phyloP scores from a whole-genome alignment of 1,139 yeast genomes.

The Taiozyma sp. region DNA sequence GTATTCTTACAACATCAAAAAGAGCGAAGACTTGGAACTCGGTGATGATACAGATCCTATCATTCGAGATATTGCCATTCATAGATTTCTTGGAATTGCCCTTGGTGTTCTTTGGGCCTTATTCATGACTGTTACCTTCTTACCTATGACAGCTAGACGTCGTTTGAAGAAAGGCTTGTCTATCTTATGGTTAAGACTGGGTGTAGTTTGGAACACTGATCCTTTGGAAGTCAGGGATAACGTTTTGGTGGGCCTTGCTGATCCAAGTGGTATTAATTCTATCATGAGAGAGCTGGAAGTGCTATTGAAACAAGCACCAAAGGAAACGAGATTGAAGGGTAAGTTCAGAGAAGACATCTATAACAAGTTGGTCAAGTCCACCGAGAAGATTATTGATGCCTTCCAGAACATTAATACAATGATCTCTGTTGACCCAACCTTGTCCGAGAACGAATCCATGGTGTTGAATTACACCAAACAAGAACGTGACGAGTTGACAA shows the following conservation, averaged over 20 bases:
- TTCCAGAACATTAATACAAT: conserved; percentile 68
- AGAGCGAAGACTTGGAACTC: conserved; percentile 48
- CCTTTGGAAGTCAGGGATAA: conserved; percentile 33
- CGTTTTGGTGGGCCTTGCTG: conserved; percentile 47
- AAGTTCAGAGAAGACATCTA: conserved; percentile 57
- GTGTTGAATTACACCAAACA: conserved; percentile 51
- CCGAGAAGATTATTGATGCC: conserved; percentile 68
- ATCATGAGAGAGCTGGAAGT: conserved; percentile 60
- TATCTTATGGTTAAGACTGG: conserved; percentile 72
- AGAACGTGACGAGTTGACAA: conserved; percentile 68
- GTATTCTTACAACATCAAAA: conserved; percentile 67
- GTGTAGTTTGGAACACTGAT: conserved; percentile 76
- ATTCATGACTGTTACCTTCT: conserved; percentile 51
- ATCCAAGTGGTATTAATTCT: conserved; percentile 47
- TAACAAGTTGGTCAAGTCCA: conserved; percentile 44
- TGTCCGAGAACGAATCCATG: conserved; percentile 49
- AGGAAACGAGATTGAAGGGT: conserved; percentile 74
- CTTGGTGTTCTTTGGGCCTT: conserved; percentile 79
- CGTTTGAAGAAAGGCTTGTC: conserved; percentile 63
- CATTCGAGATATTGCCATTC: conserved; percentile 74
- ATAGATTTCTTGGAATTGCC: conserved; percentile 68
- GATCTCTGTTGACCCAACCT: conserved; percentile 54
- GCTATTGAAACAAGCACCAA: conserved; percentile 66
- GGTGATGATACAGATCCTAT: conserved; percentile 71
- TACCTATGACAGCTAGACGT: conserved; percentile 74